Percentiles rank a stretch among this genome's conserved stretches.
Evolutionary conservation across 2,329 filamentous ascomycete species (phyloP).

Genomic region (Pyrenophora tritici-repentis): DNA sequence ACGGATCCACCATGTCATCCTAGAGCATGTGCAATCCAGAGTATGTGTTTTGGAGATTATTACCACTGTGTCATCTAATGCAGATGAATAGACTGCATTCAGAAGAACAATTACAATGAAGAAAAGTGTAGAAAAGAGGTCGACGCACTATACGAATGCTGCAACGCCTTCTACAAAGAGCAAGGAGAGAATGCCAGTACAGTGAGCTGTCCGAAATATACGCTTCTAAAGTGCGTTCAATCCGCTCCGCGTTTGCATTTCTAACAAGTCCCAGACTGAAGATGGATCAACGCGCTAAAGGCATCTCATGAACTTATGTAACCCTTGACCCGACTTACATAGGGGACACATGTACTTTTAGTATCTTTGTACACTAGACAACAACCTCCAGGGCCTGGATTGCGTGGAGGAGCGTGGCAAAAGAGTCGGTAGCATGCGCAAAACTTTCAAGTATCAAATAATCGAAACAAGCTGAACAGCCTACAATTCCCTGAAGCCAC

Average conservation of each 20-base stretch:
- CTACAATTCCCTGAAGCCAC: too few species aligned
- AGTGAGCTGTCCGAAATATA: conserved; percentile 83
- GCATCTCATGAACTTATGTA: conserved; percentile 12
- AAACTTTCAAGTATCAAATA: too few species aligned
- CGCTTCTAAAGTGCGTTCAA: conserved; percentile 63
- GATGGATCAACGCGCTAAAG: conserved; percentile 73
- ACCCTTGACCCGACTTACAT: too few species aligned
- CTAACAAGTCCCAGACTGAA: conserved; percentile 62
- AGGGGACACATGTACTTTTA: neutral
- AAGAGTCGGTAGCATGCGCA: too few species aligned
- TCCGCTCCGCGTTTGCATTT: neutral
- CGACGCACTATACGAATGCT: conserved; percentile 91
- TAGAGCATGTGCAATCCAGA: conserved; percentile 88
- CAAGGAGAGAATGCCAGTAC: conserved; percentile 77
- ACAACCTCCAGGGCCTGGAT: too few species aligned
- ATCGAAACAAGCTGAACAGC: too few species aligned
- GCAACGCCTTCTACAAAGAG: conserved; percentile 81
- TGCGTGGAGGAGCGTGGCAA: too few species aligned
- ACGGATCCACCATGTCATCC: conserved; percentile 83
- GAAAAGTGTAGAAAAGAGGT: conserved; percentile 72
- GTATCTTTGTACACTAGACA: neutral
- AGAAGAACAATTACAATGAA: conserved; percentile 83
- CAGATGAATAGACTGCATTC: conserved; percentile 70
- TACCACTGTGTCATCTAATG: conserved; percentile 4
- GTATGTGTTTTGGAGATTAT: conserved; percentile 52